Evolutionary conservation across 2,329 filamentous ascomycete species (phyloP).

Genomic region (Colletotrichum acutatum): DNA sequence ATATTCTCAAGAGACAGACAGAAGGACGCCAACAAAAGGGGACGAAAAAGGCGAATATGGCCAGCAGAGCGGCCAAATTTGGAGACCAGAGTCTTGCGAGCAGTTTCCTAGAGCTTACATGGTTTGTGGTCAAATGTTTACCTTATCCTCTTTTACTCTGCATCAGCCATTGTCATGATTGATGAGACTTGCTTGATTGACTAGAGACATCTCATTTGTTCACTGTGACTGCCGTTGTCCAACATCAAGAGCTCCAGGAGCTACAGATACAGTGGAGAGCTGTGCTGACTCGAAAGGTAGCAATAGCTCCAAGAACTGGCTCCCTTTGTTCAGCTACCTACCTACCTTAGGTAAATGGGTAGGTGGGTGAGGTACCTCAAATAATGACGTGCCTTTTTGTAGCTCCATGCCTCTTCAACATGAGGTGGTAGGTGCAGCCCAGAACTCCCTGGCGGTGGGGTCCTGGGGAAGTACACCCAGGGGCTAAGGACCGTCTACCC

Average conservation of each 20-base stretch:
- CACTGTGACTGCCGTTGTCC: neutral
- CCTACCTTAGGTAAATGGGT: neutral
- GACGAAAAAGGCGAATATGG: slow-evolving; percentile 26
- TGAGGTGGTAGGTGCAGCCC: slow-evolving; percentile 17
- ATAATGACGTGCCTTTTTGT: slow-evolving; percentile 3
- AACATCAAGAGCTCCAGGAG: neutral
- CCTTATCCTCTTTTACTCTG: slow-evolving; percentile 9
- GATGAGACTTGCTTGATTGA: neutral
- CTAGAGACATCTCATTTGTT: neutral
- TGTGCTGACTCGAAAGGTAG: neutral
- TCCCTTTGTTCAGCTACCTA: neutral
- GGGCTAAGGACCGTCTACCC: slow-evolving; percentile 17
- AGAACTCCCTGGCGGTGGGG: slow-evolving; percentile 27
- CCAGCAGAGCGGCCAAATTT: slow-evolving; percentile 20
- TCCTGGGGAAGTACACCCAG: slow-evolving; percentile 12
- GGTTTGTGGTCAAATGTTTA: slow-evolving; percentile 30
- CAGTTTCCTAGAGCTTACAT: slow-evolving; percentile 36
- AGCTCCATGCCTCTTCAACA: slow-evolving; percentile 1
- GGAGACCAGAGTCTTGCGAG: slow-evolving; percentile 30
- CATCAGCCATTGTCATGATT: slow-evolving; percentile 7
- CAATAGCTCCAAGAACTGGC: neutral
- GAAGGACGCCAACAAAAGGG: slow-evolving; percentile 12
- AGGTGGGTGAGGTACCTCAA: neutral
- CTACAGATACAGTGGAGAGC: neutral
- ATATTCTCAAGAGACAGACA: slow-evolving; percentile 10